Evolutionary conservation across 2,329 filamentous ascomycete species (phyloP), one percentile per base, ranked within the genome.

Genomic region (Botryosphaeria dothidea): DNA sequence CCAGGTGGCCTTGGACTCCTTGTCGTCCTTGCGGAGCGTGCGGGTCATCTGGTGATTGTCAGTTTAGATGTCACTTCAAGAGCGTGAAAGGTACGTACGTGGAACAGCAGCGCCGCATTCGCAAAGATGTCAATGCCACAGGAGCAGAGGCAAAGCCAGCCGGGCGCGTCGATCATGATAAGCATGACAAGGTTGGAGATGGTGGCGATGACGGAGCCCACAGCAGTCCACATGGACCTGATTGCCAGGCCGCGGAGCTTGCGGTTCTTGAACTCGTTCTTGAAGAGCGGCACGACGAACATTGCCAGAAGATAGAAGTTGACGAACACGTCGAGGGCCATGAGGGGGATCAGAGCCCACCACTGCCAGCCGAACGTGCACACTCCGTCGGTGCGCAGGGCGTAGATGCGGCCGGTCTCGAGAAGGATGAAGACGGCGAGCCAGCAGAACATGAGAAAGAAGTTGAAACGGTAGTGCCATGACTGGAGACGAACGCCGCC

Each of bases 381-480:
- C 17, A 58, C 54, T 8, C 36, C 54, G 15, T 58, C 54, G 15
- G n/a, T 4, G 17, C 36, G 36, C 4, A 58, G 36, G 5, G 54
- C 38, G 25, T 19, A 58, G 17, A 58, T 45, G 2, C 54, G 54
- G 9, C 54, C 54, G 13, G 23, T 58, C 54, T 58, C 54, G 2
- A 58, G 54, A 2, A 58, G 23, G 11, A 58, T 13, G 17, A 58
- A 58, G 23, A 58, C 38, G 13, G 23, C 13, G 23, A 58, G 23
- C 54, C 54, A 58, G 36, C 54, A 58, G 7, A 15, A 23, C 31
- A 58, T 58, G 23, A 58, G 54, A 23, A 58, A 43, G 23, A 58
- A 58, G 25, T 58, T 58, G 36, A 58, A 58, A 9, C 54, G 36
- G 25, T 58, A 58, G 19, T 58, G 54, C 54, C 54, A 58, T 7